Base-by-base conservation (phyloP, 768 basidiomycete genomes). In the Suillus tomentosus region DNA sequence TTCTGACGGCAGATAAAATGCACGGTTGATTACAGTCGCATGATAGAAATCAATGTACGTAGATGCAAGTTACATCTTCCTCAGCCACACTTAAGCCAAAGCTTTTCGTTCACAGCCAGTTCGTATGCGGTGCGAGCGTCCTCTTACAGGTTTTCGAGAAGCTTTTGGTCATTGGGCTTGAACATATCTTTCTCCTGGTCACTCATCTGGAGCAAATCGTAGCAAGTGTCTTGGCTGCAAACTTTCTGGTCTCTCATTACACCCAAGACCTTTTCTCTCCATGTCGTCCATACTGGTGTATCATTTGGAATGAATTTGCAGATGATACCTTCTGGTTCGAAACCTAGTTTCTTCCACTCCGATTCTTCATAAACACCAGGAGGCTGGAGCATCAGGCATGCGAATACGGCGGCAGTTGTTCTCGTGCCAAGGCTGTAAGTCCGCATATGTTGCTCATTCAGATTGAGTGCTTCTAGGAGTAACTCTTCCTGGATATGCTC, bases 401-500 rank as follows among this genome's bases (percentile, higher is more conserved):
- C 48, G 48, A 65, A 65, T 36, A 63, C 56, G 3, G 62, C 45
- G 1, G 50, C 60, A 22, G 65, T 31, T 27, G 65, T 65, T 47
- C 65, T 42, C 19, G 65, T 59, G 8, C 62, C 56, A 34, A 65
- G 47, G 7, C 3, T 50, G 57, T 59, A 65, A 19, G 47, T 63
- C 42, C 1, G 31, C 31, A 54, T 54, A 19, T 54, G 51, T 8
- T 10, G 53, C 10, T 62, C 61, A 59, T 56, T 31, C 4, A 62
- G 17, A 11, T 53, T 36, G 50, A 27, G 31, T 40, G 22, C 31
- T 19, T 11, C 11, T 2, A 54, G 53, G 19, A 74, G 74, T 14
- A 73, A 65, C 7, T 64, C 61, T 34, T 58, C 39, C 14, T 76
- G 73, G 11, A 65, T 36, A 5, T 27, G 34, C n/a, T 70, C 62